Conservation (phyloP, 306 rosid species). For the Luffa aegyptiaca region DNA sequence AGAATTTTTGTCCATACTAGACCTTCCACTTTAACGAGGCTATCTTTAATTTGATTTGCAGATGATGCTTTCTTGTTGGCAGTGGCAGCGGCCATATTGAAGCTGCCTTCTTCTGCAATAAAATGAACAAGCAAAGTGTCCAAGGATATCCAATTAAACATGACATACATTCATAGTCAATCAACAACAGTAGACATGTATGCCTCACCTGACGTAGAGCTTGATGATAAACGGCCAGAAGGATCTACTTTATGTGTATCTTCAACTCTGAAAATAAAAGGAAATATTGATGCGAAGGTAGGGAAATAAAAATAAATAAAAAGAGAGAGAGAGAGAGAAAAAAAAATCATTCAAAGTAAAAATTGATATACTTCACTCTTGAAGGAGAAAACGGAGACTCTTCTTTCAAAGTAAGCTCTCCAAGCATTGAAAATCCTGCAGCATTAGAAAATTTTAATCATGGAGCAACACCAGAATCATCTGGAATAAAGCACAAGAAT, state of each 20-base stretch:
- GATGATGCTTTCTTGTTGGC: constrained; percentile 65
- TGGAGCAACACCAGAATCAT: not conserved
- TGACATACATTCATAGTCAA: not conserved
- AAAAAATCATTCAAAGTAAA: constrained; percentile 6
- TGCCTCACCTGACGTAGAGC: constrained; percentile 50
- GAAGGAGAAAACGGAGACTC: constrained; percentile 74
- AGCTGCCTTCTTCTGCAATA: constrained; percentile 40
- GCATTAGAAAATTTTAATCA: constrained; percentile 16
- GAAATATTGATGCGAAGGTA: constrained; percentile 16
- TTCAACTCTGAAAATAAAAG: constrained; percentile 52
- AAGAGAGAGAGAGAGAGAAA: not conserved
- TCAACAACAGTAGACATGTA: constrained; percentile 2
- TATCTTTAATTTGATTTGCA: constrained; percentile 47
- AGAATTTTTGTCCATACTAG: constrained; percentile 8
- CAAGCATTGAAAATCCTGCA: constrained; percentile 45
- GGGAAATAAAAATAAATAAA: not conserved
- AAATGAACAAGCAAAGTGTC: constrained; percentile 13
- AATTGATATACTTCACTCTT: constrained; percentile 65
- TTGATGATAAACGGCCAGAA: constrained; percentile 50
- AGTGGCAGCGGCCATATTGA: constrained; percentile 26
- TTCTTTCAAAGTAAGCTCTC: constrained; percentile 66
- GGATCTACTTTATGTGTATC: constrained; percentile 68
- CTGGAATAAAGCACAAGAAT: not conserved
- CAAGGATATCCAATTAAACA: constrained; percentile 9
- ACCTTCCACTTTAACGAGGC: constrained; percentile 73